Evolutionary conservation across 2,329 filamentous ascomycete species (phyloP).

Genomic region (Daldinia sp.): DNA sequence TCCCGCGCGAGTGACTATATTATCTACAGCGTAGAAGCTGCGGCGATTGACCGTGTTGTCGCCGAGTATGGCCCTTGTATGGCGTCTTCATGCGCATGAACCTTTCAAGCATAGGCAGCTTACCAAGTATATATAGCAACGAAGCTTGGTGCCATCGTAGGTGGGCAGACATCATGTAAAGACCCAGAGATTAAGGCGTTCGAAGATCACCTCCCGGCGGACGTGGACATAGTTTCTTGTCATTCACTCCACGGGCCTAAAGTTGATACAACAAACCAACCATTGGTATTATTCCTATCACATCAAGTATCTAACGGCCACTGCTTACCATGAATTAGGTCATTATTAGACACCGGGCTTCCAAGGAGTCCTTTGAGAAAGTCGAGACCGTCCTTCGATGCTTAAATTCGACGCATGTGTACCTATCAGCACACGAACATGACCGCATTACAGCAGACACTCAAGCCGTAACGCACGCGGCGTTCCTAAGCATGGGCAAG

Average conservation of each 20-base stretch:
- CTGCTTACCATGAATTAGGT: conserved; percentile 60
- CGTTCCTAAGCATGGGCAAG: conserved; percentile 97
- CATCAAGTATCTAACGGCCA: not conserved
- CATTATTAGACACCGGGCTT: conserved; percentile 91
- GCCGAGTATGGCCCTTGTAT: conserved; percentile 92
- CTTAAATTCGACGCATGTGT: conserved; percentile 86
- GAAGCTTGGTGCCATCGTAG: conserved; percentile 93
- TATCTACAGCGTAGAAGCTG: conserved; percentile 98
- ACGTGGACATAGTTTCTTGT: conserved; percentile 94
- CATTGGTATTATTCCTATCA: conserved; percentile 71
- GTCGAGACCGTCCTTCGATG: conserved; percentile 86
- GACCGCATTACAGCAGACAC: conserved; percentile 98
- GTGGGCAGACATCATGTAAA: conserved; percentile 98
- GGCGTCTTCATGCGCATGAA: conserved; percentile 51
- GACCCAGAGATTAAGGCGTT: conserved; percentile 95
- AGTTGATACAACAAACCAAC: conserved; percentile 89
- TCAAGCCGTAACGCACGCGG: conserved; percentile 96
- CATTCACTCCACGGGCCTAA: conserved; percentile 96
- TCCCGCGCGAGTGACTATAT: conserved; percentile 98
- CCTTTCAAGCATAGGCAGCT: conserved; percentile 4
- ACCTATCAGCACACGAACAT: conserved; percentile 87
- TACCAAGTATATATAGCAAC: conserved; percentile 72
- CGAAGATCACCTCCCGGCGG: conserved; percentile 84
- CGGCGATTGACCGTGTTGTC: conserved; percentile 88
- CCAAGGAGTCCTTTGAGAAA: conserved; percentile 78